Base-by-base conservation (phyloP, 345 rosid genomes). In the Eucalyptus sideroxylon region DNA sequence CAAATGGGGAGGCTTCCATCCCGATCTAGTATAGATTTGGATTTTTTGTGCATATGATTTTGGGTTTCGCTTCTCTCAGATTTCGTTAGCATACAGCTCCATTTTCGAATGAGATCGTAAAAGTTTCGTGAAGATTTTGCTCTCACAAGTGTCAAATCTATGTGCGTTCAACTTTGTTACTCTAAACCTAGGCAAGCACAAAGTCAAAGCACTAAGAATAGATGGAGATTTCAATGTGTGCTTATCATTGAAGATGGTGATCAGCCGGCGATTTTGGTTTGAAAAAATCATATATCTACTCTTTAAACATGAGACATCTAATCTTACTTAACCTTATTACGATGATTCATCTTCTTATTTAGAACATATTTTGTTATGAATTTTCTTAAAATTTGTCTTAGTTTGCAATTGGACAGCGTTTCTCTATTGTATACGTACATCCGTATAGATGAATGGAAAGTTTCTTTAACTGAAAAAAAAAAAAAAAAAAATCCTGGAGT, bases 221-320 rank as follows among this genome's bases (percentile, higher is more conserved):
- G 1, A 53, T 53, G 56, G 4, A 53, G 5, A 53, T 53, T 19
- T 53, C 56, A 19, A 53, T 19, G 4, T 53, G 2, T 19, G 4
- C 9, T 53, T 53, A 19, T 53, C 24, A 19, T 1, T 53, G 9
- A 8, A 53, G 8, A 6, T 17, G 56, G 56, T 53, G 24, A 19
- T 53, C 4, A 0, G 2, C 4, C 2, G 0, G 0, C 24, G 0
- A 53, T 53, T 53, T 19, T 53, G 56, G 1, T 53, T 53, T 53
- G 2, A 7, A 19, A 1, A 53, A 1, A 3, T 19, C 24, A 53
- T 1, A 53, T 0, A 19, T 53, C 24, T 3, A 53, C 56, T 3
- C 10, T 53, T 53, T 19, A 53, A 7, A 53, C 2, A 2, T 53
- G 56, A 3, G 10, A 53, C 0, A 53, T 53, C 21, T 51, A 17